Evolutionary conservation across 805 yeast genomes (phyloP), one percentile per base, ranked within the genome.

Genomic region (Lipomyces orientalis): DNA sequence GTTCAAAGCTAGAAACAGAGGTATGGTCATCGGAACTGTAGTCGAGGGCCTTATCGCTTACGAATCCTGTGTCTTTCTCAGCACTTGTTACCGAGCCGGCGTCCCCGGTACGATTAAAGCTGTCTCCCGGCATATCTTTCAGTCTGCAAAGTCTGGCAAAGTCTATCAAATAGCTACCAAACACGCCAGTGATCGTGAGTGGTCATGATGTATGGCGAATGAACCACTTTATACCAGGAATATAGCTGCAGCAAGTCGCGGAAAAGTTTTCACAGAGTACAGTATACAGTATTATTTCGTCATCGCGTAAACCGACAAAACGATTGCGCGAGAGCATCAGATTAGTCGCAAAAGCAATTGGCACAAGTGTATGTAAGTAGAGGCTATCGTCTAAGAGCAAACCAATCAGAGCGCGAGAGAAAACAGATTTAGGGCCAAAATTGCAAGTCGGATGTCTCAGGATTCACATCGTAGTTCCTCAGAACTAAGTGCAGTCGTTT

Each of bases 1-100:
- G 51, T 16, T 64, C 64, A 34, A 7, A 58, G 31, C 56, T 60
- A 4, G 64, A 46, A n/a, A 54, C 19, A 8, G 67, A 64, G 9
- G 56, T 33, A 33, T 52, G 8, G 49, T 64, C 59, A 43, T 31
- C 14, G 29, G 49, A n/a, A 22, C 22, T n/a, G 25, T 43, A 12
- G 49, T 14, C 49, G n/a, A 43, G 16, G 49, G 3, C 49, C n/a
- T n/a, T 43, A 9, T n/a, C 49, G 16, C 12, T 12, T 16, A 9
- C 43, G 16, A 37, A 37, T 2, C 14, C 0, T 4, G 1, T 12
- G 43, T 37, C 43, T 37, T 43, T 43, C 49, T 43, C 49, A 4
- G 49, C 16, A 14, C n/a, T n/a, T 9, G 49, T 43, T n/a, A 16
- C 22, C 49, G 9, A n/a, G 9, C 2, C 1, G 1, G 12, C 7